These are phyloP conservation scores for Pythium chondricola DNA, from an alignment of 352 stramenopile genomes.

Conservation along the genomic window DNA sequence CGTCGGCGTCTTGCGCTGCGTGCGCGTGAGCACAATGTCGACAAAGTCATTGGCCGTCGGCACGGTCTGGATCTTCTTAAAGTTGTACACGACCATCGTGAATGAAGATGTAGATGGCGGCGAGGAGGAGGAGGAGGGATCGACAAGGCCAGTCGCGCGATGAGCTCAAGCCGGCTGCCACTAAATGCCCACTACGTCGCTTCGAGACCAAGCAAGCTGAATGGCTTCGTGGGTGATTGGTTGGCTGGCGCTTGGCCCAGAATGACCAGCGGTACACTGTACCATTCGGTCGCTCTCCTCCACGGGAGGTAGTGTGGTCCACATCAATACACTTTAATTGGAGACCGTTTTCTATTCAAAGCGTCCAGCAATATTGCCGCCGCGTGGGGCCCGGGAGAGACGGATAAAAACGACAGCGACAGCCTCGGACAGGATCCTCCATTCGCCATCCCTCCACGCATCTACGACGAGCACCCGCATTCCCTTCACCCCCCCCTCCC, in stretches of 20 bases:
- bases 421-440: neutral
- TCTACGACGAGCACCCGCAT: neutral
- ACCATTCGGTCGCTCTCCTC: neutral
- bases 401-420: neutral
- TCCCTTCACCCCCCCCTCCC: neutral
- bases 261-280: conserved; percentile 8
- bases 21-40: conserved; percentile 99
- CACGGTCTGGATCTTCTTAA: conserved; percentile 99
- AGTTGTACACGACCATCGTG: conserved; percentile 98
- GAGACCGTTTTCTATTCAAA: neutral
- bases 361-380: neutral
- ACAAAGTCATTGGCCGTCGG: conserved; percentile 96
- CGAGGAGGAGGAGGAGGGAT: neutral
- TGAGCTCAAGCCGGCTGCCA: neutral
- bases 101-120: neutral
- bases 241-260: conserved; percentile 19
- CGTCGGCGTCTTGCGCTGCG: conserved; percentile 98
- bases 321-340: neutral
- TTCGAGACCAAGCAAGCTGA: conserved; percentile 6
- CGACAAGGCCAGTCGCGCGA: neutral
- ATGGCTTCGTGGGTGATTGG: conserved; percentile 11
- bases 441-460: neutral
- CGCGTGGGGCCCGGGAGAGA: neutral
- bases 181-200: no score
- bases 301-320: neutral